Percentiles rank a stretch among this genome's conserved stretches.
phyloP scores from a whole-genome alignment of 495 filamentous ascomycete species.

The Physcia stellaris region DNA sequence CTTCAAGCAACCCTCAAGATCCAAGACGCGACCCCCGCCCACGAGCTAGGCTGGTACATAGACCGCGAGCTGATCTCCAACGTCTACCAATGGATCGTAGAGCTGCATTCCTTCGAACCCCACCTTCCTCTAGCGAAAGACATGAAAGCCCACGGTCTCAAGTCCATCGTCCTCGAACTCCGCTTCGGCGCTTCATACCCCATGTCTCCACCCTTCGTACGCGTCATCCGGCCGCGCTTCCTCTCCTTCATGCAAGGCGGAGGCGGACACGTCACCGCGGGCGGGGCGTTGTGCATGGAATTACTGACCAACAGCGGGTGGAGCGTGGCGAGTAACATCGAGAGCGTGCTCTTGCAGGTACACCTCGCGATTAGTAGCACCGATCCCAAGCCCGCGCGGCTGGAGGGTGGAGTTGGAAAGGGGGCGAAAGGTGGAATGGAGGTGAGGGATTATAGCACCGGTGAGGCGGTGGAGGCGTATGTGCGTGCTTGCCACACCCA shows the following conservation, averaged over 20 bases:
- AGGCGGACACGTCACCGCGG: constrained; percentile 79
- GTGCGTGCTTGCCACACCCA: constrained; percentile 50
- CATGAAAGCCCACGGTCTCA: constrained; percentile 46
- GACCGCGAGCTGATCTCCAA: constrained; percentile 46
- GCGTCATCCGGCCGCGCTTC: constrained; percentile 73
- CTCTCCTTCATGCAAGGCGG: constrained; percentile 55
- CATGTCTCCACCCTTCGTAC: constrained; percentile 70
- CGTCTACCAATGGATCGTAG: constrained; percentile 87
- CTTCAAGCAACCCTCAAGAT: constrained; percentile 44
- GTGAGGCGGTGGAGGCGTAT: constrained; percentile 64
- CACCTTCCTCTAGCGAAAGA: constrained; percentile 58
- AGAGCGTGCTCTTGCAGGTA: constrained; percentile 73
- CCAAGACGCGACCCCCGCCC: constrained; percentile 47
- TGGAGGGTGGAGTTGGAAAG: constrained; percentile 33
- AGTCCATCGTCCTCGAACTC: constrained; percentile 66
- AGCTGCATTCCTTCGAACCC: constrained; percentile 71
- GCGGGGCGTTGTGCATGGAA: constrained; percentile 87
- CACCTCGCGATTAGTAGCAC: constrained; percentile 56
- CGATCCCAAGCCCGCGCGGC: constrained; percentile 60
- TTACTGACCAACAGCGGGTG: constrained; percentile 76
- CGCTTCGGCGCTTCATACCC: constrained; percentile 66
- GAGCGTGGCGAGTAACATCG: constrained; percentile 57
- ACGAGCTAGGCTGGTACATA: constrained; percentile 79
- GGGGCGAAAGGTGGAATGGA: too few relatives aligned
- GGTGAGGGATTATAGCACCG: constrained; percentile 43